These are phyloP conservation scores for Hypoxylon sp. DNA, from an alignment of 2,329 filamentous ascomycete species.

Conservation along the genomic window DNA sequence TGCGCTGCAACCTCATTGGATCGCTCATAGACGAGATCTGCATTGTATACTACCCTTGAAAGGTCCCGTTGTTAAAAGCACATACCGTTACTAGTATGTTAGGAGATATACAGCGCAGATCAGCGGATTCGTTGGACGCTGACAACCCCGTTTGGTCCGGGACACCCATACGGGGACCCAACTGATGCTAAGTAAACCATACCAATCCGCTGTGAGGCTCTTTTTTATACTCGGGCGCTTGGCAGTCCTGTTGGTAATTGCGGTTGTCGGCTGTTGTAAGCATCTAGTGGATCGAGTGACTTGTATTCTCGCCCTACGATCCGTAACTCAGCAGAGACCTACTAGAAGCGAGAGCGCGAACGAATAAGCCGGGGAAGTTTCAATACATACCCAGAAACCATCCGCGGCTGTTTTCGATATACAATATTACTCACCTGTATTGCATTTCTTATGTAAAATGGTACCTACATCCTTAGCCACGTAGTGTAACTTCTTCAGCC, in stretches of 20 bases:
- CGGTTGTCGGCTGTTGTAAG: slow-evolving; percentile 13
- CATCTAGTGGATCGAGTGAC: slow-evolving; percentile 13
- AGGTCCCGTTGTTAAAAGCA: slow-evolving; percentile 2
- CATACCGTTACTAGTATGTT: slow-evolving; percentile 8
- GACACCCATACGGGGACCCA: slow-evolving; percentile 1
- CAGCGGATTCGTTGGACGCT: slow-evolving; percentile 24
- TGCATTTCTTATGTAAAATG: slow-evolving; percentile 34
- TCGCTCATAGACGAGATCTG: slow-evolving; percentile 30
- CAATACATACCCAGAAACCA: slow-evolving; percentile 2
- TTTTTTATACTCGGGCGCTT: slow-evolving; percentile 1
- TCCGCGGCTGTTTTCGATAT: slow-evolving; percentile 8
- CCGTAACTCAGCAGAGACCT: slow-evolving; percentile 5
- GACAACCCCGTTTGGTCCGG: slow-evolving; percentile 15
- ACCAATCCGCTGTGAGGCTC: slow-evolving; percentile 15
- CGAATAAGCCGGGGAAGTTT: background rate
- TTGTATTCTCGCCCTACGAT: slow-evolving; percentile 5
- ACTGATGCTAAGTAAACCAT: background rate
- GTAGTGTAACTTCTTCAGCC: slow-evolving; percentile 10
- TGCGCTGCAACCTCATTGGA: slow-evolving; percentile 27
- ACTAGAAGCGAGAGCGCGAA: background rate
- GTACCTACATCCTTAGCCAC: slow-evolving; percentile 9
- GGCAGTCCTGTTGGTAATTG: background rate
- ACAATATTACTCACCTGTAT: slow-evolving; percentile 10
- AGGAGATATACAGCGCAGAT: slow-evolving; percentile 21
- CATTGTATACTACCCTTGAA: slow-evolving; percentile 17